Conservation (phyloP, 495 filamentous ascomycete species). For the Bacidia rubella region DNA sequence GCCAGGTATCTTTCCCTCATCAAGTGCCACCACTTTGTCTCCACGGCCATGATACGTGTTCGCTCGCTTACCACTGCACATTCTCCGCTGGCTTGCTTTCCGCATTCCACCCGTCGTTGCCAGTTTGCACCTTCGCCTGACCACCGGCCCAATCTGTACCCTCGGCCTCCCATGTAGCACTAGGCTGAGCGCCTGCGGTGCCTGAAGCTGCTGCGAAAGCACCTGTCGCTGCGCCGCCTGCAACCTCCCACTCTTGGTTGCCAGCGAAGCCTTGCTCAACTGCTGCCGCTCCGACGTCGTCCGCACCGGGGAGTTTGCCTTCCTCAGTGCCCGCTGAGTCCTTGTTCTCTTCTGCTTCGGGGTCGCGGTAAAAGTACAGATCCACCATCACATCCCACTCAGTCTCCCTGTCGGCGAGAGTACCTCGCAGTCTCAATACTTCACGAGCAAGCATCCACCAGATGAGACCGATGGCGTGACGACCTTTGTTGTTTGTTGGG, state of each 20-base stretch:
- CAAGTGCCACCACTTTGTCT: slow-evolving; percentile 56
- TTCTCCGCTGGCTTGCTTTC: slow-evolving; percentile 15
- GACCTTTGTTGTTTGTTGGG: slow-evolving; percentile 99
- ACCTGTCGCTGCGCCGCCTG: slow-evolving; percentile 45
- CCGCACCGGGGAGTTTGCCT: slow-evolving; percentile 55
- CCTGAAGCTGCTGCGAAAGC: slow-evolving; percentile 48
- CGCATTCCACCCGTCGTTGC: slow-evolving; percentile 55
- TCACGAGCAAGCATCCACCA: slow-evolving; percentile 99
- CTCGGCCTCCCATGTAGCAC: slow-evolving; percentile 66
- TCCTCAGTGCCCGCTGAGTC: slow-evolving; percentile 51
- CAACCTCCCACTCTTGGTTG: slow-evolving; percentile 58
- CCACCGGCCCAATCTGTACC: slow-evolving; percentile 60
- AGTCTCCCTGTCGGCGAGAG: slow-evolving; percentile 80
- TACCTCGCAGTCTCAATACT: slow-evolving; percentile 95
- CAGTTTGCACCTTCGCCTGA: slow-evolving; percentile 36
- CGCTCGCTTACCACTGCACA: background rate
- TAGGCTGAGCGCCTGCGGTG: slow-evolving; percentile 40
- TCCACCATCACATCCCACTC: slow-evolving; percentile 99
- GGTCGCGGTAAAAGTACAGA: slow-evolving; percentile 99
- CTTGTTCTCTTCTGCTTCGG: slow-evolving; percentile 95
- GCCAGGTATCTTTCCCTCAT: slow-evolving; percentile 96
- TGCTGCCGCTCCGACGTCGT: slow-evolving; percentile 70
- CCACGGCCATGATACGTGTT: slow-evolving; percentile 3
- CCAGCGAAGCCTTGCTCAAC: slow-evolving; percentile 66
- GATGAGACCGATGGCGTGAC: slow-evolving; percentile 92